Evolutionary conservation across 1,284 basidiomycete species (phyloP).

Genomic region (Pyrrhoderma noxium): DNA sequence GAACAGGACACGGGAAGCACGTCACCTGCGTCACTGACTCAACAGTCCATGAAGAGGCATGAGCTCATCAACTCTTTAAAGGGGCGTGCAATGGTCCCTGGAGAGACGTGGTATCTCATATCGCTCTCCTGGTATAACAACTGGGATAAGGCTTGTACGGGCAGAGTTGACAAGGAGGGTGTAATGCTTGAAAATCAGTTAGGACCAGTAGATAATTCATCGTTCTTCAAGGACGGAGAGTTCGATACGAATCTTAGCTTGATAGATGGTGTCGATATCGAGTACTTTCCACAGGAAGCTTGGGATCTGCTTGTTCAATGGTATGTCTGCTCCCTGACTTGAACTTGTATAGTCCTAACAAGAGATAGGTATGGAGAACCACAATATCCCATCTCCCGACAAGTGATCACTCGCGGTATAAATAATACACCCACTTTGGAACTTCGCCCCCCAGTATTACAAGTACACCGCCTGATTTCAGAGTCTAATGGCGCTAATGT

Average conservation of each 20-base stretch:
- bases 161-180: constrained; percentile 60
- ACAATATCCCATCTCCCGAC: constrained; percentile 49
- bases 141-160: constrained; percentile 66
- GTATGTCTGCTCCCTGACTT: constrained; percentile 34
- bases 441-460: constrained; percentile 68
- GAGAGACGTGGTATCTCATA: constrained; percentile 76
- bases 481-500: constrained; percentile 23
- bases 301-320: constrained; percentile 67
- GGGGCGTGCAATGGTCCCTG: constrained; percentile 44
- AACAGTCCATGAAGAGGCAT: constrained; percentile 35
- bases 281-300: constrained; percentile 66
- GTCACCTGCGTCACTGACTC: constrained; percentile 6
- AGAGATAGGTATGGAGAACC: constrained; percentile 61
- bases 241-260: constrained; percentile 36
- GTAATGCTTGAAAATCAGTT: constrained; percentile 52
- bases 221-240: constrained; percentile 49
- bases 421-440: constrained; percentile 59
- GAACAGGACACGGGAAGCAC: too few relatives aligned
- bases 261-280: constrained; percentile 67
- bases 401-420: constrained; percentile 56
- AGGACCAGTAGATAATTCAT: constrained; percentile 69
- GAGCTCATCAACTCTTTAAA: constrained; percentile 41
- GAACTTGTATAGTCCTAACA: constrained; percentile 2
- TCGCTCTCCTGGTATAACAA: constrained; percentile 64
- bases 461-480: constrained; percentile 43